Percentiles rank a stretch among this genome's conserved stretches.
Conservation (phyloP, 2,329 filamentous ascomycete species). For the Sodiomyces alkalinus region DNA sequence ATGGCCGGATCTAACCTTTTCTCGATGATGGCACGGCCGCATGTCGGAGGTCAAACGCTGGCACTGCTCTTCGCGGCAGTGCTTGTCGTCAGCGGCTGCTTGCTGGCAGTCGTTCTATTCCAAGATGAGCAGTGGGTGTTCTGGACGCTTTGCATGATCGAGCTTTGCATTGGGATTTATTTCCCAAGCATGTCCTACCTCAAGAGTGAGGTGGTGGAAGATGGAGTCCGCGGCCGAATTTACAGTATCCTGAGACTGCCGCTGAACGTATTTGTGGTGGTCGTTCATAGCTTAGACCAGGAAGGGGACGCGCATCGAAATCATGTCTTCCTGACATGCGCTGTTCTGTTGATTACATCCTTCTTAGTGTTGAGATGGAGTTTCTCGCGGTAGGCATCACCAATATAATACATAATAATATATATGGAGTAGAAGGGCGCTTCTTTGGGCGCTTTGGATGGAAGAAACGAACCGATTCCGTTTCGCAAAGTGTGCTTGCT, state of each 20-base stretch:
- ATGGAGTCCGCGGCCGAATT: conserved; percentile 34
- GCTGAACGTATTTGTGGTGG: conserved; percentile 37
- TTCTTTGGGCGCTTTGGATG: too few relatives aligned
- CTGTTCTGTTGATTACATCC: conserved; percentile 6
- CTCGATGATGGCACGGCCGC: conserved; percentile 15
- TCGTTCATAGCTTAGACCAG: conserved; percentile 26
- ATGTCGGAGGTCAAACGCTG: conserved; percentile 15
- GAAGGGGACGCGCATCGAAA: conserved; percentile 21
- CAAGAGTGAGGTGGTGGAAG: conserved; percentile 37
- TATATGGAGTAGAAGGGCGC: too few relatives aligned
- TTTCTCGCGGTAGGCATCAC: too few relatives aligned
- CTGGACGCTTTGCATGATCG: conserved; percentile 41
- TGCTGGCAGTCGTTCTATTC: conserved; percentile 25
- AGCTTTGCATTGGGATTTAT: conserved; percentile 41
- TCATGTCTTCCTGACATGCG: conserved; percentile 12
- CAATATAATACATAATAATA: too few relatives aligned
- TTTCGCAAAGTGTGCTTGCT: too few relatives aligned
- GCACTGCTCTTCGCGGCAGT: conserved; percentile 19
- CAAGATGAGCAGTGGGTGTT: conserved; percentile 29
- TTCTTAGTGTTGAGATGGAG: conserved; percentile 9
- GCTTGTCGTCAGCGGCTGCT: conserved; percentile 16
- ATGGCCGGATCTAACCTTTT: conserved; percentile 38
- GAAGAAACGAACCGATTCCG: too few relatives aligned
- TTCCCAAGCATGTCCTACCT: conserved; percentile 39
- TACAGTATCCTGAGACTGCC: conserved; percentile 43